Conservation (phyloP, 331 rosid species). For the Spiraea crenata region DNA sequence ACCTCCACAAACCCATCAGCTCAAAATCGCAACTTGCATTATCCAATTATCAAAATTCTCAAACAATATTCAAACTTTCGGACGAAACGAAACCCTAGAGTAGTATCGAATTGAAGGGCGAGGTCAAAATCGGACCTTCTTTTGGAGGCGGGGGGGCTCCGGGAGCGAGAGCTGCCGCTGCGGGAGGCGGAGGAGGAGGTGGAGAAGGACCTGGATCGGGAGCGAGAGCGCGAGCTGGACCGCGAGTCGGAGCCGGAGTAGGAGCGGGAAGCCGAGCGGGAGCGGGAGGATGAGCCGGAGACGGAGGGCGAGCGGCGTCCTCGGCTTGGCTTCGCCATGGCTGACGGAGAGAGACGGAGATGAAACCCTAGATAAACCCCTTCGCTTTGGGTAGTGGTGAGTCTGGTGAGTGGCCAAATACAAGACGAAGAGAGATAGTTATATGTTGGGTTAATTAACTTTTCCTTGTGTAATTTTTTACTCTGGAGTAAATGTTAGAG, state of each 20-base stretch:
- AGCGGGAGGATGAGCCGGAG: slow-evolving; percentile 67
- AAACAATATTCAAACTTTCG: not conserved
- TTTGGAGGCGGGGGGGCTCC: slow-evolving; percentile 60
- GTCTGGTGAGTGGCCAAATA: not conserved
- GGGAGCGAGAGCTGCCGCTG: slow-evolving; percentile 62
- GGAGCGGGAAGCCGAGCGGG: slow-evolving; percentile 42
- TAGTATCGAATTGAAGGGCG: not conserved
- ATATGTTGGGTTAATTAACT: not conserved
- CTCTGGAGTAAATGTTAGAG: no score
- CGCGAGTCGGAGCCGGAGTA: slow-evolving; percentile 54
- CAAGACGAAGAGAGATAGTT: not conserved
- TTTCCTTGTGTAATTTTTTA: no score
- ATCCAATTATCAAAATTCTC: not conserved
- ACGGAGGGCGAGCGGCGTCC: slow-evolving; percentile 79
- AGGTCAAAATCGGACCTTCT: slow-evolving; percentile 41
- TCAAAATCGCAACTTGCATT: not conserved
- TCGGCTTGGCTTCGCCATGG: slow-evolving; percentile 93
- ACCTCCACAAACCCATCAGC: not conserved
- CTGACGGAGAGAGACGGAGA: not conserved
- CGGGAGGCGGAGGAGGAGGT: slow-evolving; percentile 78
- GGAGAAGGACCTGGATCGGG: slow-evolving; percentile 40
- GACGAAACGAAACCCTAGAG: not conserved
- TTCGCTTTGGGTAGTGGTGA: not conserved
- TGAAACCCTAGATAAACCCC: slow-evolving; percentile 78
- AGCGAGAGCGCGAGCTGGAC: slow-evolving; percentile 44